Percentiles rank a stretch among this genome's conserved stretches.
phyloP scores from a whole-genome alignment of 75 land plant species.

The Cryptomeria japonica region DNA sequence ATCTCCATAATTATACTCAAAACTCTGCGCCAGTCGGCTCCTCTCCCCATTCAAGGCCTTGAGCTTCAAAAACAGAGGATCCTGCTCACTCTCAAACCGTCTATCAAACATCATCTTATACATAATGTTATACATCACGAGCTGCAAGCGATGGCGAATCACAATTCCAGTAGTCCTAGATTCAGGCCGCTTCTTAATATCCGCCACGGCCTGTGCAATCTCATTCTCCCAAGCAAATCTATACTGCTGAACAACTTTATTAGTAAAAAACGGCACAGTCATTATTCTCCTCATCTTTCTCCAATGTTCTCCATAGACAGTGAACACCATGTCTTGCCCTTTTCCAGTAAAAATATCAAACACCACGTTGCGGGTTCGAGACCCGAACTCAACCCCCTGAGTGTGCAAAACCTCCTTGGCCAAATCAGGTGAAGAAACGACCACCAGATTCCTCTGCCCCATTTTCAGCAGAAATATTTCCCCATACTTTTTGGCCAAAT shows the following conservation, averaged over 20 bases:
- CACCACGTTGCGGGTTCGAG: slow-evolving; percentile 76
- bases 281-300: slow-evolving; percentile 89
- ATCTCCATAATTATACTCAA: slow-evolving; percentile 95
- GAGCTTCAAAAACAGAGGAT: slow-evolving; percentile 72
- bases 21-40: slow-evolving; percentile 84
- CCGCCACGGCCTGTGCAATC: slow-evolving; percentile 47
- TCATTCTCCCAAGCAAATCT: slow-evolving; percentile 80
- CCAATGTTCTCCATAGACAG: slow-evolving; percentile 95
- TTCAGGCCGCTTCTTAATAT: slow-evolving; percentile 40
- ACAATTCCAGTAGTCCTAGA: slow-evolving; percentile 58
- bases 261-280: slow-evolving; percentile 96
- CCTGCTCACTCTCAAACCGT: slow-evolving; percentile 70
- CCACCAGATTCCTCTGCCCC: slow-evolving; percentile 70
- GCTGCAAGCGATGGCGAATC: slow-evolving; percentile 68
- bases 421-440: slow-evolving; percentile 71
- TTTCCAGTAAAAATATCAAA: slow-evolving; percentile 94
- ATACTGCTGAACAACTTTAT: slow-evolving; percentile 75
- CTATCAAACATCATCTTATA: slow-evolving; percentile 84
- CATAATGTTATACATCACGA: slow-evolving; percentile 92
- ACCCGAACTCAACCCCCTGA: slow-evolving; percentile 88
- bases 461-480: slow-evolving; percentile 59
- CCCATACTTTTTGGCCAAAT: slow-evolving; percentile 59
- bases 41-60: slow-evolving; percentile 69
- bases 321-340: slow-evolving; percentile 98
- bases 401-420: slow-evolving; percentile 80